Conservation (phyloP, 2,329 filamentous ascomycete genomes). For the Trichoderma semiorbis region DNA sequence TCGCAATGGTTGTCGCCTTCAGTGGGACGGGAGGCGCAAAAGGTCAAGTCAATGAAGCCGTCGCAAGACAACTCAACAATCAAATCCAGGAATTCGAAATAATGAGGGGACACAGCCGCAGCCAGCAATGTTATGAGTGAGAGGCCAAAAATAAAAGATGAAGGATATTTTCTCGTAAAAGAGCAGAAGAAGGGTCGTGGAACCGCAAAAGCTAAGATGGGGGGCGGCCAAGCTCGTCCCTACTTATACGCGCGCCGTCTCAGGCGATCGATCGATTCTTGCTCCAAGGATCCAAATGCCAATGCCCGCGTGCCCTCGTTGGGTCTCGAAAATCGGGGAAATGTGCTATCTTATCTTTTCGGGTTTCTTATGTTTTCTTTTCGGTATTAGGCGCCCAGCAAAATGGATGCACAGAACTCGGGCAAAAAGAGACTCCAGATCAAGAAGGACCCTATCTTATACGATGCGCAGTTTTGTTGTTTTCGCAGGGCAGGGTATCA, state of each 20-base stretch:
- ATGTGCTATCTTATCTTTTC: neutral
- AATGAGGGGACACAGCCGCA: neutral
- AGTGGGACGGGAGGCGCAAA: neutral
- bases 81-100: neutral
- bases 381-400: neutral
- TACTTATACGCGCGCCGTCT: slow-evolving; percentile 2
- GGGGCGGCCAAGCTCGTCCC: neutral
- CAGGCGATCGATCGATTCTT: slow-evolving; percentile 16
- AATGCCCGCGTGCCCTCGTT: neutral
- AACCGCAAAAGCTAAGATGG: neutral
- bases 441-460: neutral
- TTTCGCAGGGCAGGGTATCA: neutral
- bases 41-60: neutral
- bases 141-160: neutral
- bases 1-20: neutral
- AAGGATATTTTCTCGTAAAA: neutral
- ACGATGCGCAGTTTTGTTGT: neutral
- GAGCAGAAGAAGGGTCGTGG: neutral
- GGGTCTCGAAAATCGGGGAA: neutral
- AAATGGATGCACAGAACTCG: neutral
- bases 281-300: neutral
- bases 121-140: neutral
- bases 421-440: neutral
- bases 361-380: neutral
- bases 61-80: neutral